Evolutionary conservation across 108 stramenopile genomes (phyloP).

Genomic region (Schizochytrium sp.): DNA sequence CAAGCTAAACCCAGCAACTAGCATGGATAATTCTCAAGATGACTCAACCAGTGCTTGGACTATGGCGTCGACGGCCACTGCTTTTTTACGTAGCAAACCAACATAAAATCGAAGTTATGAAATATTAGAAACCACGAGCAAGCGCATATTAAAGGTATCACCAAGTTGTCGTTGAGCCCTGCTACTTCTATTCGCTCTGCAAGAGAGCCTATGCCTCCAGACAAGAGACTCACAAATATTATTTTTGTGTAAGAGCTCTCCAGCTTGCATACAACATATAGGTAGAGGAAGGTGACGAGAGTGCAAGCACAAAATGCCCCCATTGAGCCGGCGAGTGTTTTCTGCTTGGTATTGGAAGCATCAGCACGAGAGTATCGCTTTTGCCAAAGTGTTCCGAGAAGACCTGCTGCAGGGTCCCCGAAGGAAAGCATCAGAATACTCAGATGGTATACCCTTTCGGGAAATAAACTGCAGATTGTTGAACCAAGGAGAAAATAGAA

Average conservation of each 20-base stretch:
- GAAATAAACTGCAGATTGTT: conserved; percentile 47
- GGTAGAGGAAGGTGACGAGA: neutral
- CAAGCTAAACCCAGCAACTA: too few species aligned
- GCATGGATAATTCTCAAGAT: neutral
- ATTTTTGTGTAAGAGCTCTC: neutral
- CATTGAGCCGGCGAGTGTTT: conserved; percentile 12
- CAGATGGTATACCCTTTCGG: neutral
- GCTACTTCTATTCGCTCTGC: neutral
- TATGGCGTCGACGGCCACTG: neutral
- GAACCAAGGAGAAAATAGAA: conserved; percentile 39
- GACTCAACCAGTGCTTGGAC: neutral
- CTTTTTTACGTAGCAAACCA: neutral
- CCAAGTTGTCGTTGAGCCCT: conserved; percentile 50
- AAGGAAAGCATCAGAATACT: conserved; percentile 33
- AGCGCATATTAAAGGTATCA: neutral
- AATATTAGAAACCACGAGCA: neutral
- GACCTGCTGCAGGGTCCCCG: conserved; percentile 26
- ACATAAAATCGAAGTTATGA: neutral
- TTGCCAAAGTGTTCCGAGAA: conserved; percentile 38
- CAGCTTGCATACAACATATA: neutral
- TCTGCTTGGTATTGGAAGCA: neutral
- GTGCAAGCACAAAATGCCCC: neutral
- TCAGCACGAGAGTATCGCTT: neutral
- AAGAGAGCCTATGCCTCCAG: neutral
- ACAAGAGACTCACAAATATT: neutral